Conservation (phyloP, 1,284 basidiomycete genomes). For the Heterobasidion parviporum region DNA sequence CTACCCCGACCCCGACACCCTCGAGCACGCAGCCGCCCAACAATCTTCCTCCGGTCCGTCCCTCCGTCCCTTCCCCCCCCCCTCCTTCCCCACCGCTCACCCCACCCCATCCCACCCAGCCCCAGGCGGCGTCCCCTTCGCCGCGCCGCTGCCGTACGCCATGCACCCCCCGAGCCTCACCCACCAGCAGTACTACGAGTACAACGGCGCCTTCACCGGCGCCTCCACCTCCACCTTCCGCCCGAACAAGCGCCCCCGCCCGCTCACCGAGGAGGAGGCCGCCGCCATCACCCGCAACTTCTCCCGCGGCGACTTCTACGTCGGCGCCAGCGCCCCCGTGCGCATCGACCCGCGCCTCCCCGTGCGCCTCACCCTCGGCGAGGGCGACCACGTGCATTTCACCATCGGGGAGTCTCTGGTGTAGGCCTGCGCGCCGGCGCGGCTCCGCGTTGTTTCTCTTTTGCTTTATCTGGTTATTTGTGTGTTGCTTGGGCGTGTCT, state of each 20-base stretch:
- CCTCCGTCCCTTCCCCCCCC: conserved; percentile 11
- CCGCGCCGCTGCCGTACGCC: conserved; percentile 17
- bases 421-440: no score
- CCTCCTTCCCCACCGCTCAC: conserved; percentile 21
- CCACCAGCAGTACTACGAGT: conserved; percentile 71
- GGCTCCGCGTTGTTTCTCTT: not conserved
- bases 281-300: conserved; percentile 75
- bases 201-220: conserved; percentile 56
- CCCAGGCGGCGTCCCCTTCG: conserved; percentile 5
- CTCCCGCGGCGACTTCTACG: conserved; percentile 68
- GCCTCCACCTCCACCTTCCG: conserved; percentile 66
- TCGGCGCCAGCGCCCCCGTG: conserved; percentile 67
- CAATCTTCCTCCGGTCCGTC: conserved; percentile 33
- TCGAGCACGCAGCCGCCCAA: conserved; percentile 32
- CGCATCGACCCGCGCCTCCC: conserved; percentile 71
- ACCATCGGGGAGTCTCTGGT: conserved; percentile 60
- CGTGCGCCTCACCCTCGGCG: conserved; percentile 65
- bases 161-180: conserved; percentile 34
- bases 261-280: conserved; percentile 70
- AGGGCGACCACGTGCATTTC: conserved; percentile 74
- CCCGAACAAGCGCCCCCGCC: conserved; percentile 64
- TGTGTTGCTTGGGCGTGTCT: no score
- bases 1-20: conserved; percentile 68
- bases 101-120: not conserved
- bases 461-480: not conserved